Percentiles rank a stretch among this genome's conserved stretches.
phyloP scores from a whole-genome alignment of 2,329 filamentous ascomycete species.

The Chalaropsis thielavioides region DNA sequence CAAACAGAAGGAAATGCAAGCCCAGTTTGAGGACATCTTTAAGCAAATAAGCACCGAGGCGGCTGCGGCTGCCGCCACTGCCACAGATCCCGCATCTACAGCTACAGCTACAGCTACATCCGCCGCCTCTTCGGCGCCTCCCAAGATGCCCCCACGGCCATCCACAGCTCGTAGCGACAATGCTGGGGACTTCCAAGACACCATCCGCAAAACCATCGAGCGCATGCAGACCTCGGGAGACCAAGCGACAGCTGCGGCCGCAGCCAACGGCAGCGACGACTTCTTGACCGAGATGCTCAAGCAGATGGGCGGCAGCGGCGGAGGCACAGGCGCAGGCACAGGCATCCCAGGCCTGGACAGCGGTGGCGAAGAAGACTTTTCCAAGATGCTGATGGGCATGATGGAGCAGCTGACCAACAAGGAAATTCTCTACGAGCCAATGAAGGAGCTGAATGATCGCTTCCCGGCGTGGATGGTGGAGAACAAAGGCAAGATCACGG shows the following conservation, averaged over 20 bases:
- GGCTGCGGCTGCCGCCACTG: slow-evolving; percentile 22
- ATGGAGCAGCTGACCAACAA: slow-evolving; percentile 99
- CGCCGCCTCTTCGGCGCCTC: slow-evolving; percentile 21
- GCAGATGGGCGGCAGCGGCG: slow-evolving; percentile 51
- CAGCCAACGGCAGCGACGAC: slow-evolving; percentile 54
- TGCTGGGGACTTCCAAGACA: slow-evolving; percentile 71
- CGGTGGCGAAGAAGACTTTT: slow-evolving; percentile 67
- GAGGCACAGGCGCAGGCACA: slow-evolving; percentile 35
- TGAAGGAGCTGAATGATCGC: slow-evolving; percentile 92
- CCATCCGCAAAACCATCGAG: slow-evolving; percentile 86
- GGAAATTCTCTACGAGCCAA: slow-evolving; percentile 94
- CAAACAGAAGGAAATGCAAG: slow-evolving; percentile 39
- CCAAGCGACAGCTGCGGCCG: slow-evolving; percentile 64
- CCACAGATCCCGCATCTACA: slow-evolving; percentile 21
- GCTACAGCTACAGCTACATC: slow-evolving; percentile 14
- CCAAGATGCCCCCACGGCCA: slow-evolving; percentile 28
- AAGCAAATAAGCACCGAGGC: slow-evolving; percentile 43
- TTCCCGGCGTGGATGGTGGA: slow-evolving; percentile 79
- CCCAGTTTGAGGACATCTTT: slow-evolving; percentile 64
- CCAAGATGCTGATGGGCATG: slow-evolving; percentile 91
- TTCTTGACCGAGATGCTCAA: slow-evolving; percentile 86
- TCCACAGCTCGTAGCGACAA: slow-evolving; percentile 26
- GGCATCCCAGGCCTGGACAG: slow-evolving; percentile 23
- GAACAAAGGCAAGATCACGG: slow-evolving; percentile 50
- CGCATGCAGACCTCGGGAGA: slow-evolving; percentile 85